Conservation (phyloP, 2,329 filamentous ascomycete species). For the Ascochyta pisi region DNA sequence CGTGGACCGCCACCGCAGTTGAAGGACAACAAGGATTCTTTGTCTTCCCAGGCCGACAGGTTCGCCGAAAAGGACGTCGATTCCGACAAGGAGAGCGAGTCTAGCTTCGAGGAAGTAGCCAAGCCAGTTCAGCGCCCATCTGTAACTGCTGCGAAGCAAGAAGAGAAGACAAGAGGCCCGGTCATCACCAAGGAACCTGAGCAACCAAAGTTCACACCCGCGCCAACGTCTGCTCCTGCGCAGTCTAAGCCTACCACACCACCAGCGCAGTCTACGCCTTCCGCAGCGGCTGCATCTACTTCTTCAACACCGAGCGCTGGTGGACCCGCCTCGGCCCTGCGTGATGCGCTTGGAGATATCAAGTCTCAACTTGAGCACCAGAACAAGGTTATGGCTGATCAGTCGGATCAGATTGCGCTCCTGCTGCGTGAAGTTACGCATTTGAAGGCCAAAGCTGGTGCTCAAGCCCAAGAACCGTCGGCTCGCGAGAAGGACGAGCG, state of each 20-base stretch:
- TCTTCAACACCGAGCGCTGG: conserved; percentile 49
- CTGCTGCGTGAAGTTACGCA: conserved; percentile 67
- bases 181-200: conserved; percentile 51
- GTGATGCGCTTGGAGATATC: conserved; percentile 75
- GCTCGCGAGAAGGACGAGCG: conserved; percentile 51
- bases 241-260: conserved; percentile 48
- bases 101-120: conserved; percentile 85
- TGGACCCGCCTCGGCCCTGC: conserved; percentile 61
- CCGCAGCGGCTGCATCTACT: conserved; percentile 48
- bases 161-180: conserved; percentile 49
- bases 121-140: conserved; percentile 72
- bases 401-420: conserved; percentile 75
- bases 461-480: conserved; percentile 28
- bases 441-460: conserved; percentile 77
- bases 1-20: conserved; percentile 70
- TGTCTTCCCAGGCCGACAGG: conserved; percentile 83
- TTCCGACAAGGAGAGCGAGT: conserved; percentile 68
- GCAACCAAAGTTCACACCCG: conserved; percentile 54
- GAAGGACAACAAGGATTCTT: conserved; percentile 85
- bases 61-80: conserved; percentile 80
- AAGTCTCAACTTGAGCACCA: conserved; percentile 79
- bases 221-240: conserved; percentile 42
- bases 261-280: conserved; percentile 46
- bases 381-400: conserved; percentile 76
- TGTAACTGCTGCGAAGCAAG: conserved; percentile 44